Evolutionary conservation across 2,329 filamentous ascomycete species (phyloP).

Genomic region (Penicillium sp.): DNA sequence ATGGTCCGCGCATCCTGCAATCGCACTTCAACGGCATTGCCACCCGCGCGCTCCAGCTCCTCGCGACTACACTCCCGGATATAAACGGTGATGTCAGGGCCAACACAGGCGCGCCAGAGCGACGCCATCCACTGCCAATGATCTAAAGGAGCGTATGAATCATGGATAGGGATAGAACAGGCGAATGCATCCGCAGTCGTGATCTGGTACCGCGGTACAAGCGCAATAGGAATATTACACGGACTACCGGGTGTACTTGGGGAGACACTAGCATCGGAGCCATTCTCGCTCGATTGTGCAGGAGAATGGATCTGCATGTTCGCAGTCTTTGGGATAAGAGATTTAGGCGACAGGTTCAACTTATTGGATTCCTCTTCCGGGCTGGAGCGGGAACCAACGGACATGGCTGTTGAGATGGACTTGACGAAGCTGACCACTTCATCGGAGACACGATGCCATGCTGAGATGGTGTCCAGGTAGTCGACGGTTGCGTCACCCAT

Average conservation of each 20-base stretch:
- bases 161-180: conserved; percentile 69
- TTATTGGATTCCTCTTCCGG: conserved; percentile 19
- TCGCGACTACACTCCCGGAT: conserved; percentile 43
- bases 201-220: conserved; percentile 79
- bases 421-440: conserved; percentile 66
- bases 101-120: conserved; percentile 83
- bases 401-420: conserved; percentile 18
- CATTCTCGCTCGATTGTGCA: conserved; percentile 26
- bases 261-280: conserved; percentile 24
- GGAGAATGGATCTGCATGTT: conserved; percentile 33
- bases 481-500: conserved; percentile 49
- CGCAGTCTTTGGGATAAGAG: conserved; percentile 32
- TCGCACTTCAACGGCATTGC: conserved; percentile 57
- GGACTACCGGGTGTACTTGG: conserved; percentile 6
- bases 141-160: conserved; percentile 77
- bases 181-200: conserved; percentile 76
- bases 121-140: conserved; percentile 98
- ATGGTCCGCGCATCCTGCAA: conserved; percentile 51
- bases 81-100: conserved; percentile 63
- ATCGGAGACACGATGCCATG: conserved; percentile 74
- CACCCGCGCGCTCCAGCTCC: conserved; percentile 43
- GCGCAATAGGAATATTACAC: conserved; percentile 63
- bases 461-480: conserved; percentile 68
- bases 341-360: conserved; percentile 31
- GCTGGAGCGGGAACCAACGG: conserved; percentile 11